These are phyloP conservation scores for Podaxis pistillaris DNA, from an alignment of 768 basidiomycete genomes.

Conservation along the genomic window DNA sequence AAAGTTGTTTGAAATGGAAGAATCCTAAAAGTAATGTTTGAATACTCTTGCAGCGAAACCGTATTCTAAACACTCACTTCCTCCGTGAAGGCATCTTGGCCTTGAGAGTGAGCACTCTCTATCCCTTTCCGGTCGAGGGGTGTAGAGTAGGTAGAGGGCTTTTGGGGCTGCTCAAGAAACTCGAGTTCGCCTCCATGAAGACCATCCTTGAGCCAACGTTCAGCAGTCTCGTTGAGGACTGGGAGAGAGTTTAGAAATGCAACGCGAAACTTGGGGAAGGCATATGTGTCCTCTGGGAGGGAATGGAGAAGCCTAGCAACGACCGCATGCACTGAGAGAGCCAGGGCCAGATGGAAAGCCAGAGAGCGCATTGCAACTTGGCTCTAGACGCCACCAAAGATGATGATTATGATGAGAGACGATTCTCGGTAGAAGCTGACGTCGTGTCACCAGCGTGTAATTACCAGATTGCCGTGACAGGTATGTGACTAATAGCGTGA, in stretches of 20 bases:
- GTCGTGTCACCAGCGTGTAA: conserved; percentile 10
- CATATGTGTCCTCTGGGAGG: conserved; percentile 75
- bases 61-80: conserved; percentile 27
- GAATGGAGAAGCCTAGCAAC: conserved; percentile 57
- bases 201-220: conserved; percentile 72
- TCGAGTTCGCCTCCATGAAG: conserved; percentile 73
- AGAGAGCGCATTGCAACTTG: conserved; percentile 26
- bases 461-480: neutral
- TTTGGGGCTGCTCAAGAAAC: conserved; percentile 70
- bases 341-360: conserved; percentile 26
- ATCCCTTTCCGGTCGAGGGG: conserved; percentile 55
- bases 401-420: neutral
- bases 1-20: conserved; percentile 30
- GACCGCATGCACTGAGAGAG: conserved; percentile 25
- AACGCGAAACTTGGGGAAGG: conserved; percentile 81
- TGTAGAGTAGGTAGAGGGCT: conserved; percentile 36
- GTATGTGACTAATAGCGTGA: conserved; percentile 1
- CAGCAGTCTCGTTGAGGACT: conserved; percentile 67
- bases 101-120: conserved; percentile 43
- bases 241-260: conserved; percentile 80
- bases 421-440: neutral
- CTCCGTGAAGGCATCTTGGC: conserved; percentile 26
- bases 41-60: neutral
- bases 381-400: conserved; percentile 15
- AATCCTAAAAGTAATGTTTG: neutral